Conservation (phyloP, 1,284 basidiomycete species). For the Ceratobasidium sp. region DNA sequence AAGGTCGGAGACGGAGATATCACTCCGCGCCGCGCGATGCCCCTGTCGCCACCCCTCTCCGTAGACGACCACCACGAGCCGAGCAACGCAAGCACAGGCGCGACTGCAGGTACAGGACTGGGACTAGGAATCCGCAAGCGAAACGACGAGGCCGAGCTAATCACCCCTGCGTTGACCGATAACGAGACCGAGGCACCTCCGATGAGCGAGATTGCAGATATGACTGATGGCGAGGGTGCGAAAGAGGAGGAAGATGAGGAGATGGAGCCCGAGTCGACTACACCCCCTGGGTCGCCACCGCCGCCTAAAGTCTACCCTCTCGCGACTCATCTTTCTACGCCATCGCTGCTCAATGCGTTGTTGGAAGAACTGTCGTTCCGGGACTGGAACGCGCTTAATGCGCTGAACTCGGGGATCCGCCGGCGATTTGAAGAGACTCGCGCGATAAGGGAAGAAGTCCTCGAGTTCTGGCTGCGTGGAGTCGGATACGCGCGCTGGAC, state of each 20-base stretch:
- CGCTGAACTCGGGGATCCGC: slow-evolving; percentile 46
- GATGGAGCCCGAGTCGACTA: slow-evolving; percentile 34
- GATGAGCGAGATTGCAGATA: slow-evolving; percentile 53
- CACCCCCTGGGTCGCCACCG: slow-evolving; percentile 49
- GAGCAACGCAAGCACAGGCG: too few species aligned
- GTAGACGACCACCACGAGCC: slow-evolving; percentile 25
- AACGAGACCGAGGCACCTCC: slow-evolving; percentile 49
- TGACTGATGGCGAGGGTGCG: slow-evolving; percentile 49
- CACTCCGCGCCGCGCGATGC: slow-evolving; percentile 33
- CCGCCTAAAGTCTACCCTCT: slow-evolving; percentile 49
- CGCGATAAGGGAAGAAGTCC: slow-evolving; percentile 70
- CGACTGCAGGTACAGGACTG: too few species aligned
- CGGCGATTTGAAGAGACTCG: slow-evolving; percentile 62
- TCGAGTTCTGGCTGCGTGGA: slow-evolving; percentile 72
- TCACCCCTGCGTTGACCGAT: slow-evolving; percentile 40
- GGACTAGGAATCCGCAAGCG: slow-evolving; percentile 7
- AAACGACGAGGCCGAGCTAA: slow-evolving; percentile 17
- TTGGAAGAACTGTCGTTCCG: slow-evolving; percentile 48
- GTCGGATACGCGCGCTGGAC: slow-evolving; percentile 79
- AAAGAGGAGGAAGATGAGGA: slow-evolving; percentile 52
- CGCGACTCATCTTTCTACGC: slow-evolving; percentile 36
- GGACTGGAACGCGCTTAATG: slow-evolving; percentile 46
- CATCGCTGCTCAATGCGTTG: slow-evolving; percentile 45
- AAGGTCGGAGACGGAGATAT: slow-evolving; percentile 4
- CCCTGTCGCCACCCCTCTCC: slow-evolving; percentile 37